Evolutionary conservation across 2,329 filamentous ascomycete species (phyloP), one percentile per base, ranked within the genome.

Genomic region (Rachicladosporium sp.): DNA sequence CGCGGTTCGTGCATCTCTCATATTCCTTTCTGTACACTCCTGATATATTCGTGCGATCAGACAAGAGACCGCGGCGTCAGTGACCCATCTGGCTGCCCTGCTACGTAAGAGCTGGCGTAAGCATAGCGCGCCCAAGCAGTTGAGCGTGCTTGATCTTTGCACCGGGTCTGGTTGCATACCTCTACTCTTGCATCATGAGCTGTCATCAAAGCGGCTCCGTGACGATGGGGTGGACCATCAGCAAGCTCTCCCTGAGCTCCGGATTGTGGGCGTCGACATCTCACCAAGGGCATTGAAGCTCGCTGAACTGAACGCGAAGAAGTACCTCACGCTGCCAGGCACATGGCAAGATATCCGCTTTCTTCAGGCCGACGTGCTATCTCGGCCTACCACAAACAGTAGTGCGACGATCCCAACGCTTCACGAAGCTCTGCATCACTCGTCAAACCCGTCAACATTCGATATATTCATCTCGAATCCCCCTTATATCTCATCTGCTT

Each of bases 111-210:
- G 31, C 12, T 38, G 32, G 33, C 33, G 21, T 9, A 42, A 4
- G 31, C 33, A 6, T 4, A 50, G 53, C 9, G 11, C 41, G 7
- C 10, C 19, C 49, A 50, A 30, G 7, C 45, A 53, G 10, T 50
- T 93, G 9, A 71, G 69, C 9, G 66, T 96, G 31, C 60, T 95
- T 6, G 91, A 98, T 59, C 68, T 95, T 23, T 96, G 91, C 60
- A 88, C 86, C 0, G 91, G 91, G 7, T 85, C 83, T 4, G 91
- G 91, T 4, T 95, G 89, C 62, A 93, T 96, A 46, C 74, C 86
- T 0, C 71, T 96, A 6, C 72, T 85, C 3, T 68, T 94, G 5
- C 75, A 82, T 45, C 67, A 78, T 29, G 68, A 79, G 7, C 70
- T 86, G 42, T 55, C 15, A 19, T 19, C 15, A 19, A 19, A 19